A percentile compares a stretch with the other conserved stretches of the same genome.
phyloP scores from a whole-genome alignment of 805 yeast species.

The Kluyveromyces starmeri region DNA sequence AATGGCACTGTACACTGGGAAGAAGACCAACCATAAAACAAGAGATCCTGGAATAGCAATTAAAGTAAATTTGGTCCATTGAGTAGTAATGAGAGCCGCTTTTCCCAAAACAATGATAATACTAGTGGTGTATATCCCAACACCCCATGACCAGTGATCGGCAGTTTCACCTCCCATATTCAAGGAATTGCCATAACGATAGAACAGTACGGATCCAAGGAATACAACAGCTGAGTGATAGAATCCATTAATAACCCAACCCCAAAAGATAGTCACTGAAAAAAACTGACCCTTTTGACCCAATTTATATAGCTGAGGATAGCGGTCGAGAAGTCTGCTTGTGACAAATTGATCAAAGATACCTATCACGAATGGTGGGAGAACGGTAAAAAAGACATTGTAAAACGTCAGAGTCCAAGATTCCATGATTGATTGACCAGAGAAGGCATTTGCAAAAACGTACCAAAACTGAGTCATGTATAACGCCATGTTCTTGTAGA shows the following conservation, averaged over 20 bases:
- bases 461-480: conserved; percentile 99
- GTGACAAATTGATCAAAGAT: conserved; percentile 94
- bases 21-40: conserved; percentile 69
- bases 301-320: conserved; percentile 84
- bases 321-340: conserved; percentile 79
- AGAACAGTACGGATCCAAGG: conserved; percentile 60
- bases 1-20: conserved; percentile 77
- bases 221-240: conserved; percentile 85
- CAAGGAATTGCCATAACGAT: conserved; percentile 56
- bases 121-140: conserved; percentile 79
- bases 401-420: conserved; percentile 97
- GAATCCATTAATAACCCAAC: conserved; percentile 94
- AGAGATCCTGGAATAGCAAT: conserved; percentile 94
- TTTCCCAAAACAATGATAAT: conserved; percentile 85
- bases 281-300: conserved; percentile 87
- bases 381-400: conserved; percentile 86
- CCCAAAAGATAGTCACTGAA: conserved; percentile 90
- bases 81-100: conserved; percentile 83
- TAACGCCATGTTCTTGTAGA: conserved; percentile 89
- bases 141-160: conserved; percentile 94
- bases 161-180: conserved; percentile 55
- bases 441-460: conserved; percentile 82
- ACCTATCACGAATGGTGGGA: conserved; percentile 95
- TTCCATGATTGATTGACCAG: conserved; percentile 93
- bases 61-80: conserved; percentile 92